Base-by-base conservation (phyloP, 345 rosid species). In the Eucalyptus tenuipes region DNA sequence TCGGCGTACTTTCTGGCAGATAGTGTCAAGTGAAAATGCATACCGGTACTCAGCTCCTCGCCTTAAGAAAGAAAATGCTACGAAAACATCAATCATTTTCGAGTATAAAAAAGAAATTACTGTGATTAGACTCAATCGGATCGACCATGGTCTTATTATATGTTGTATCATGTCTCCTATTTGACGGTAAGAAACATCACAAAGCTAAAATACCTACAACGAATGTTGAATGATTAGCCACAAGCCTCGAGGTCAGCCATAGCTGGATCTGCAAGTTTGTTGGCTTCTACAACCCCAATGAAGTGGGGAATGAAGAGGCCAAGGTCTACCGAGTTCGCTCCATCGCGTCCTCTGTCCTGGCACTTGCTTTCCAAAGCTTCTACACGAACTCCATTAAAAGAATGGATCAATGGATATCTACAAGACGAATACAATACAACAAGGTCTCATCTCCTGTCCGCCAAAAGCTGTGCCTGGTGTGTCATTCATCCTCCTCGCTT, bases 401-500 rank as follows among this genome's bases (percentile, higher is more conserved):
- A 75, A 75, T 75, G 84, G 84, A 40, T 75, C 47, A 20, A 22
- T 20, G 84, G 29, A 75, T 40, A 75, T 75, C 82, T 11, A 75
- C 84, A 22, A 75, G 29, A 40, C 47, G 27, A 75, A 75, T 40
- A 75, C 84, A 75, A 40, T 75, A 11, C 84, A 75, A 75, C 82
- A 40, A 20, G 12, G 84, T 75, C 24, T 40, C 29, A 7, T 40
- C 84, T 75, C 84, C 47, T 40, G 47, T 75, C 47, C 4, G 29
- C 82, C 47, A 10, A 40, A 11, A 6, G 16, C 84, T 20, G 29
- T 20, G 25, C 84, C 29, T 13, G 15, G 2, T 22, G 47, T 3
- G 29, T 89, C 90, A 91, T 49, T 89, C 92, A 52, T 91, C 93
- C 16, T 94, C 97, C 48, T 92, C 94, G 8, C 89, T 88, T 2